Evolutionary conservation across 139 green algal species (phyloP).

Genomic region (Chlorella sp.): DNA sequence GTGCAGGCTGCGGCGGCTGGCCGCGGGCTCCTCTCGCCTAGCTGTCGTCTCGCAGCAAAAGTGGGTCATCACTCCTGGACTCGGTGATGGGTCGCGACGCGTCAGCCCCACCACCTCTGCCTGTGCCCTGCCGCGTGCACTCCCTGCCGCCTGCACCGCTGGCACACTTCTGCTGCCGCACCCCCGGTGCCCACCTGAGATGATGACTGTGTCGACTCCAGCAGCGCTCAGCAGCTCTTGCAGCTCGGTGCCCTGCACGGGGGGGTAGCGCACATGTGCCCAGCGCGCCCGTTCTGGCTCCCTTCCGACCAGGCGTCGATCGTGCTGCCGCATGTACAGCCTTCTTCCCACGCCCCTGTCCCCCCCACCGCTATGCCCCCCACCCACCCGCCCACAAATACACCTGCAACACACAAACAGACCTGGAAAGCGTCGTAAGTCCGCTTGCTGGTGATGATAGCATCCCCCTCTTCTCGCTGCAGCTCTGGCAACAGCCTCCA

Average conservation of each 20-base stretch:
- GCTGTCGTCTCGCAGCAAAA: slow-evolving; percentile 24
- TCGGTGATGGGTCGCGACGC: too few species aligned
- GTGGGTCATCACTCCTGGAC: slow-evolving; percentile 27
- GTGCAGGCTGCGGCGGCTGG: too few species aligned
- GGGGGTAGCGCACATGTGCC: not conserved
- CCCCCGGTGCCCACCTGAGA: too few species aligned
- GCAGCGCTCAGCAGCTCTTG: not conserved
- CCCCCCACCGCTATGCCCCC: not conserved
- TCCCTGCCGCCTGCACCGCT: too few species aligned
- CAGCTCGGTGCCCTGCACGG: slow-evolving; percentile 15
- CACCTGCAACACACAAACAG: not conserved
- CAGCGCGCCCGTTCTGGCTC: not conserved
- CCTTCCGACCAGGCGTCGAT: not conserved
- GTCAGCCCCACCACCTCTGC: too few species aligned
- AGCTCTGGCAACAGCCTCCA: slow-evolving; percentile 32
- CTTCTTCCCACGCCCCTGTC: not conserved
- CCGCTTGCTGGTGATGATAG: slow-evolving; percentile 17
- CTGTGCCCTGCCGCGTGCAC: too few species aligned
- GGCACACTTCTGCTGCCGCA: too few species aligned
- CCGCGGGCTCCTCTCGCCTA: not conserved
- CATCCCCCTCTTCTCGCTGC: not conserved
- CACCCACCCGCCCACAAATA: not conserved
- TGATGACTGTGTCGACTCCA: slow-evolving; percentile 1
- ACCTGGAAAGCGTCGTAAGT: slow-evolving; percentile 33
- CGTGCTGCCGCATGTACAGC: not conserved